phyloP scores from a whole-genome alignment of 768 basidiomycete species.

The Filobasidium floriforme region DNA sequence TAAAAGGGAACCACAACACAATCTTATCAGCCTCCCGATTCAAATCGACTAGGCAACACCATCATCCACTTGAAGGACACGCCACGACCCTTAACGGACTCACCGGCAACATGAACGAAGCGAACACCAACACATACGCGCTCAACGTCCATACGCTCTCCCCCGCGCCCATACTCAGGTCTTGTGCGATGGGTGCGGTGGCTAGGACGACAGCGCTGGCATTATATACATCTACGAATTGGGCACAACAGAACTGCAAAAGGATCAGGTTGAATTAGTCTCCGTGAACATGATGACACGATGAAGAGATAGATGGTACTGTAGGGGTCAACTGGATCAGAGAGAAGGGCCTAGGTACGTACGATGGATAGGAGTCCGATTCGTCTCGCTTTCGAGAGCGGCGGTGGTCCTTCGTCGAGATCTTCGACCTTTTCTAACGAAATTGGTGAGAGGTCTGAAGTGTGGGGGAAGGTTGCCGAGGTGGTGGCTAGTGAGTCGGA shows the following conservation, averaged over 20 bases:
- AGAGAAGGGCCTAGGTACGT: neutral
- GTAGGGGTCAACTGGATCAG: neutral
- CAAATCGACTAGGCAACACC: too few species aligned
- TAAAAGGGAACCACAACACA: neutral
- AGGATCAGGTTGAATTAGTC: neutral
- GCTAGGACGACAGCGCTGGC: constrained; percentile 38
- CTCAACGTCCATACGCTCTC: constrained; percentile 21
- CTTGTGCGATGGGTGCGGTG: constrained; percentile 14
- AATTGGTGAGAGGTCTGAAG: too few species aligned
- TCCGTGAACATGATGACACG: neutral
- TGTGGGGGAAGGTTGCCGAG: too few species aligned
- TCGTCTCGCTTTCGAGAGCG: neutral
- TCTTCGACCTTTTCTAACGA: too few species aligned
- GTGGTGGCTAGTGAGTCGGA: too few species aligned
- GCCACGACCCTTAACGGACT: too few species aligned
- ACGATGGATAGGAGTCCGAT: neutral
- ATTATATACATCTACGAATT: constrained; percentile 57
- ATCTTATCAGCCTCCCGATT: neutral
- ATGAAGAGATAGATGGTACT: neutral
- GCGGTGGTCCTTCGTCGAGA: neutral
- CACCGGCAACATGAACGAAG: constrained; percentile 22
- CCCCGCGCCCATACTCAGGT: constrained; percentile 14
- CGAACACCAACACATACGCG: constrained; percentile 20
- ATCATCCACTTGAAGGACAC: too few species aligned
- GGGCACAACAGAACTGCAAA: constrained; percentile 11